These are phyloP conservation scores for Eucalyptus coolabah DNA, from an alignment of 345 rosid species.

Conservation along the genomic window DNA sequence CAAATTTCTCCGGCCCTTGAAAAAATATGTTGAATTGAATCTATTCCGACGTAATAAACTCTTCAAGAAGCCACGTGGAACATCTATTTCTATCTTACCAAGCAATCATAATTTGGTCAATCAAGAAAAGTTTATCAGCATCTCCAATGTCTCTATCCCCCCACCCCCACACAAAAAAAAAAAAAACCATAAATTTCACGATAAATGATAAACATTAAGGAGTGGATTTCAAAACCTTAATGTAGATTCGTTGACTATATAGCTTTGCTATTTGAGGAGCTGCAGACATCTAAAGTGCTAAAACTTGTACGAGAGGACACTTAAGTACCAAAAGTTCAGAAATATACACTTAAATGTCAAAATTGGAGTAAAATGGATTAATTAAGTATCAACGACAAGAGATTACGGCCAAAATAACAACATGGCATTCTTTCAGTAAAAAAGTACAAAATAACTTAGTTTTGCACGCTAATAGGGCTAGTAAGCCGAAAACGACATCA, in stretches of 20 bases:
- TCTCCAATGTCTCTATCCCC: background rate
- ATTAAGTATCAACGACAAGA: too few species aligned
- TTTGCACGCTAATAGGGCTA: too few species aligned
- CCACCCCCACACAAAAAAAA: too few species aligned
- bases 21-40: background rate
- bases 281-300: too few species aligned
- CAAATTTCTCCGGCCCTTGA: background rate
- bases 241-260: too few species aligned
- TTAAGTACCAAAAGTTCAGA: fast-evolving
- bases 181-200: background rate
- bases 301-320: fast-evolving
- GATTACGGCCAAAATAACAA: fast-evolving
- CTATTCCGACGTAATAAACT: background rate
- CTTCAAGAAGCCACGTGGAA: background rate
- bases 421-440: too few species aligned
- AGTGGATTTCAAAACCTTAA: background rate
- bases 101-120: background rate
- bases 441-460: fast-evolving
- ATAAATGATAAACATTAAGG: background rate
- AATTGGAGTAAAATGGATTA: too few species aligned
- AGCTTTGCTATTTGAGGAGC: too few species aligned
- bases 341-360: fast-evolving
- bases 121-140: background rate
- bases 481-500: too few species aligned
- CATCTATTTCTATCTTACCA: background rate